Base-by-base conservation (phyloP, 805 yeast genomes). In the Citeromyces nyonsensis region DNA sequence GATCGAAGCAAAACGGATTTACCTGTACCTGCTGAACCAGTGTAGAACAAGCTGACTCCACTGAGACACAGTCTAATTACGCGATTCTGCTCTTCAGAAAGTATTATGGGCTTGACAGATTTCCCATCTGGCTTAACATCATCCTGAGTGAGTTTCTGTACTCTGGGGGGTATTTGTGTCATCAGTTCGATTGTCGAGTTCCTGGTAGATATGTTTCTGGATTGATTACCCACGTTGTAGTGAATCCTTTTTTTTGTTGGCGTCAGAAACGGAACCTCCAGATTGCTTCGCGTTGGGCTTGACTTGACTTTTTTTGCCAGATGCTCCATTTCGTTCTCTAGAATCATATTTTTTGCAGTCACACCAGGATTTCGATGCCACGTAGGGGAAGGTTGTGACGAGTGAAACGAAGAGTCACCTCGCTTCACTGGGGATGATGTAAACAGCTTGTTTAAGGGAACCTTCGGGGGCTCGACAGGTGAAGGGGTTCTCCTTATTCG, bases 11-110 rank as follows among this genome's bases (percentile, higher is more conserved):
- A 64, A 13, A 73, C 73, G 2, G 93, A 79, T 48, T 81, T 81
- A 56, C 94, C 94, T 1, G 94, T 81, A 53, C 94, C 94, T 0
- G 93, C 93, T 38, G 81, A 69, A 35, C 94, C 94, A 0, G 93
- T 80, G 44, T 73, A 80, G 41, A 81, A 81, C 1, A 81, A 61
- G 39, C 67, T 78, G 29, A 56, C 44, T 3, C 65, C 60, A 14
- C 63, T 62, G 10, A 60, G 51, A 6, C 74, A 73, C 9, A 63
- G 47, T 14, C 65, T 57, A 6, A 79, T 40, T 5, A 81, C 69
- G 13, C 44, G 41, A 5, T 40, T 25, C 47, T 70, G 78, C 35
- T 68, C 75, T 11, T 25, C 27, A 6, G 51, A 42, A 10, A 49
- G 32, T 24, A 26, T 26, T 4, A 38, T 27, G 5, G 36, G 28